phyloP scores from a whole-genome alignment of 2,329 filamentous ascomycete genomes.

The Trichoderma sp. region DNA sequence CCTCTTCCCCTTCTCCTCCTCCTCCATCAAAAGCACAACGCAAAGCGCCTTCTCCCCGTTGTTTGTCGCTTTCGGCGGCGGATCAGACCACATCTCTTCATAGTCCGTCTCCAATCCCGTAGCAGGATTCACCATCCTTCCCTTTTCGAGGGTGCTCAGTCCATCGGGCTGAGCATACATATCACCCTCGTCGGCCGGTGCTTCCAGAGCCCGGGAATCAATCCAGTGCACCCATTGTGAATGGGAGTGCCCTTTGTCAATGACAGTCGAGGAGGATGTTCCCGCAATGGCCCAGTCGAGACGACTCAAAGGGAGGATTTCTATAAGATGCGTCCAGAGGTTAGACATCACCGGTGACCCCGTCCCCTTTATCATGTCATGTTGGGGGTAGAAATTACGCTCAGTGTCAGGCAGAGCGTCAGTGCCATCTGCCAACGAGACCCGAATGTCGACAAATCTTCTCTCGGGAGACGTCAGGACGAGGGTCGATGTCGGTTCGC shows the following conservation, averaged over 20 bases:
- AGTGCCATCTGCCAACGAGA: conserved; percentile 44
- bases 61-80: conserved; percentile 36
- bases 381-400: background rate
- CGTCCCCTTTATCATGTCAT: too few species aligned
- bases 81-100: conserved; percentile 67
- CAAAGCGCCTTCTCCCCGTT: conserved; percentile 31
- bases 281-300: conserved; percentile 71
- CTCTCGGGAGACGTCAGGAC: conserved; percentile 62
- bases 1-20: conserved; percentile 39
- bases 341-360: background rate
- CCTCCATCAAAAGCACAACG: conserved; percentile 48
- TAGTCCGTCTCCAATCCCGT: conserved; percentile 57
- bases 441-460: conserved; percentile 64
- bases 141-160: conserved; percentile 55
- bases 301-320: conserved; percentile 35
- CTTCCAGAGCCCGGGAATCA: conserved; percentile 52
- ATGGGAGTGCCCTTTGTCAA: conserved; percentile 39
- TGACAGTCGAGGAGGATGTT: conserved; percentile 46
- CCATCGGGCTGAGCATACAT: conserved; percentile 51
- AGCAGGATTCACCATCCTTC: conserved; percentile 60
- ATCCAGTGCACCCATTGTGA: conserved; percentile 62
- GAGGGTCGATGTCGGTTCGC: conserved; percentile 64
- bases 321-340: background rate
- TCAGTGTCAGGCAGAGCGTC: background rate
- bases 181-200: conserved; percentile 57